These are phyloP conservation scores for Candida piceae DNA, from an alignment of 805 yeast genomes.

Conservation along the genomic window DNA sequence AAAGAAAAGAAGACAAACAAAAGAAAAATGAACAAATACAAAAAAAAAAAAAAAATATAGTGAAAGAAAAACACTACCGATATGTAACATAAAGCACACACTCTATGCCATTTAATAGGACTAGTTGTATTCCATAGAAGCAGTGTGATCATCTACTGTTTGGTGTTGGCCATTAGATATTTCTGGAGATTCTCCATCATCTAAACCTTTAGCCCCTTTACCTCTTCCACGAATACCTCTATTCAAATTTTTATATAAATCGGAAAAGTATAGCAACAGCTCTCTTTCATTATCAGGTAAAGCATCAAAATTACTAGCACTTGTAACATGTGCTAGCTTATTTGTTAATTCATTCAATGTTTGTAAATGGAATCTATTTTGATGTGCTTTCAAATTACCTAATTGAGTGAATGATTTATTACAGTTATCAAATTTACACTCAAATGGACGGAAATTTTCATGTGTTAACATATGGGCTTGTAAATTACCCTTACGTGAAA, in stretches of 20 bases:
- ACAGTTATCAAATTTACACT: conserved; percentile 77
- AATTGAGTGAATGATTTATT: conserved; percentile 83
- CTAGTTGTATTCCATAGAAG: no score
- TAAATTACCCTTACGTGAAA: conserved; percentile 87
- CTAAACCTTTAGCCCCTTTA: conserved; percentile 28
- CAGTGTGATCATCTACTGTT: no score
- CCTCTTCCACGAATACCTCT: conserved; percentile 93
- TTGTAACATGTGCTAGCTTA: conserved; percentile 58
- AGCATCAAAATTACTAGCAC: conserved; percentile 36
- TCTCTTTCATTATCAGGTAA: conserved; percentile 62
- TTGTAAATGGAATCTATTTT: conserved; percentile 77
- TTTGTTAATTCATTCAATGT: conserved; percentile 65
- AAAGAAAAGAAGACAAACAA: no score
- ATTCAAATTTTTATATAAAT: conserved; percentile 80
- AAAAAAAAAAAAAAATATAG: no score
- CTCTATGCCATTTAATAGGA: no score
- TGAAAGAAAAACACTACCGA: no score
- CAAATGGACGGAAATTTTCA: conserved; percentile 69
- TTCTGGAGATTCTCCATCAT: background rate
- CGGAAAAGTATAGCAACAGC: conserved; percentile 70
- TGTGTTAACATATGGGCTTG: conserved; percentile 87
- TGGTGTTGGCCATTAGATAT: background rate
- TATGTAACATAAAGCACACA: no score
- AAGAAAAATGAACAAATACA: no score
- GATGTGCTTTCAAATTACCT: conserved; percentile 92